Percentiles rank a stretch among this genome's conserved stretches.
Conservation (phyloP, 495 filamentous ascomycete genomes). For the Talaromyces liani region DNA sequence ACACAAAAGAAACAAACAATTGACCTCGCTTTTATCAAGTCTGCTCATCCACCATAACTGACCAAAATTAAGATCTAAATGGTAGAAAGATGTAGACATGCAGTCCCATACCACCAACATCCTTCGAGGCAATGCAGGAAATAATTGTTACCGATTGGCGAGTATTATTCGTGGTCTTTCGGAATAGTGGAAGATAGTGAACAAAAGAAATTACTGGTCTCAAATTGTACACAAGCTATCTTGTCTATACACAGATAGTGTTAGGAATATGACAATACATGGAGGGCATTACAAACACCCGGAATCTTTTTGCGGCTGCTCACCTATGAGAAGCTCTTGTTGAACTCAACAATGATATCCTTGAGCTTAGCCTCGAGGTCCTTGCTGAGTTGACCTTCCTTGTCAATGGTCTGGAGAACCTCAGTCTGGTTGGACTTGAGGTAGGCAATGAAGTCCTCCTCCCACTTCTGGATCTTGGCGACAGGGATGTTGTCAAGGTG, state of each 20-base stretch:
- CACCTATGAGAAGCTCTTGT: slow-evolving; percentile 79
- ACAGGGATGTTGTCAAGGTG: slow-evolving; percentile 82
- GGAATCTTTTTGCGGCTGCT: slow-evolving; percentile 26
- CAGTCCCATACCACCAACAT: background rate
- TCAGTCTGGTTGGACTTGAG: slow-evolving; percentile 83
- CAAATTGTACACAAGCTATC: slow-evolving; percentile 52
- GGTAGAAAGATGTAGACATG: background rate
- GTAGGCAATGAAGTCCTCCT: slow-evolving; percentile 87
- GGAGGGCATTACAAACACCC: slow-evolving; percentile 23
- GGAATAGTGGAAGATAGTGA: slow-evolving; percentile 10
- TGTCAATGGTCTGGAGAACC: slow-evolving; percentile 79
- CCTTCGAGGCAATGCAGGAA: background rate
- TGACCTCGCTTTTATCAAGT: background rate
- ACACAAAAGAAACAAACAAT: background rate
- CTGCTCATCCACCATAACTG: background rate
- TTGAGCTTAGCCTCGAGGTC: slow-evolving; percentile 83
- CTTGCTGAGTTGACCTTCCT: slow-evolving; percentile 94
- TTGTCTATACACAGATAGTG: slow-evolving; percentile 45
- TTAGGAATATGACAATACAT: slow-evolving; percentile 37
- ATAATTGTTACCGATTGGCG: background rate
- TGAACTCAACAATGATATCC: slow-evolving; percentile 73
- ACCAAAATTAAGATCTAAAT: background rate
- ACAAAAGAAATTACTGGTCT: slow-evolving; percentile 41
- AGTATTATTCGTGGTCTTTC: background rate
- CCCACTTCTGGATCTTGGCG: slow-evolving; percentile 79